Percentiles rank a stretch among this genome's conserved stretches.
Evolutionary conservation across 176 grass and related monocot species (phyloP).

Genomic region (Miscanthus lutarioriparius): DNA sequence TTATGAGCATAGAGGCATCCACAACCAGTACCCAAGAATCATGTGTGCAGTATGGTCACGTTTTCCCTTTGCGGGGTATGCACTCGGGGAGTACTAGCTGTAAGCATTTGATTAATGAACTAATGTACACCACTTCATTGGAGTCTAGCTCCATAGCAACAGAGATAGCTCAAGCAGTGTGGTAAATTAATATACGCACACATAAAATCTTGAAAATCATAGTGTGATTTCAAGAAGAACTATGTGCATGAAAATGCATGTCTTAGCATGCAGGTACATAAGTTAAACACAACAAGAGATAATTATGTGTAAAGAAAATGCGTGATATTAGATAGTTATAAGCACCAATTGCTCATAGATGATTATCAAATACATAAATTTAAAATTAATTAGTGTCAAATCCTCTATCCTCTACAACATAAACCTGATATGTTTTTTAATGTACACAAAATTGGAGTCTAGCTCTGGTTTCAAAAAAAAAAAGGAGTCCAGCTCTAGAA

Average conservation of each 20-base stretch:
- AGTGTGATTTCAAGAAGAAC: constrained; percentile 42
- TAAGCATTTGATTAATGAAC: background rate
- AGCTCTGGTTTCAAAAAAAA: too few relatives aligned
- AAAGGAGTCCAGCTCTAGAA: constrained; percentile 15
- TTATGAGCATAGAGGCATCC: background rate
- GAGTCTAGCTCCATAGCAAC: constrained; percentile 42
- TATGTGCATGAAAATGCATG: constrained; percentile 46
- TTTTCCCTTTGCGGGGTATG: background rate
- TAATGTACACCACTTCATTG: constrained; percentile 50
- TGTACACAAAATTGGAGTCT: constrained; percentile 45
- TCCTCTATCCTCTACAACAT: background rate
- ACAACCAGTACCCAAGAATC: background rate
- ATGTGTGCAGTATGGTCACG: background rate
- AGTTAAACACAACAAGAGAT: background rate
- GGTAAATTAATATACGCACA: constrained; percentile 49
- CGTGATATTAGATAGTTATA: background rate
- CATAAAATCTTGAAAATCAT: constrained; percentile 48
- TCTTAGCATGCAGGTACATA: background rate
- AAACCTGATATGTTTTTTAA: background rate
- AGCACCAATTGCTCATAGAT: background rate
- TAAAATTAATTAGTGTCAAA: background rate
- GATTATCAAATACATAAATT: background rate
- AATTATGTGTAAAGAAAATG: background rate
- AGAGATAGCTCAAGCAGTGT: constrained; percentile 68
- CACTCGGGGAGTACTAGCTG: background rate